A percentile compares a stretch with the other conserved stretches of the same genome.
Evolutionary conservation across 352 stramenopile species (phyloP).

Genomic region (Thalassiosira ordinaria): DNA sequence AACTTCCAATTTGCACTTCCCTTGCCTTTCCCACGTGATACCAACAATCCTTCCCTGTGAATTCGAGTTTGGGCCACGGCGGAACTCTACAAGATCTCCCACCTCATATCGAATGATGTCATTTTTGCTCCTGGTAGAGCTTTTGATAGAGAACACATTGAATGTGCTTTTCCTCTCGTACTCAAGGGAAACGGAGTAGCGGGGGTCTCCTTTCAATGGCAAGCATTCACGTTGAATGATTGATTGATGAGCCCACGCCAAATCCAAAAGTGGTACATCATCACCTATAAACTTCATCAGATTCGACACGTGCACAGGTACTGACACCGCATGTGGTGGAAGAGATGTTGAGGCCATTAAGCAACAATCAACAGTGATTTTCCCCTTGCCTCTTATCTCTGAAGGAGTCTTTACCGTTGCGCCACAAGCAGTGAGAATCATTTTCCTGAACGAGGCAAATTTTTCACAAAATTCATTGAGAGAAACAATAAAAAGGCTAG

Average conservation of each 20-base stretch:
- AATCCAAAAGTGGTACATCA: slow-evolving; percentile 48
- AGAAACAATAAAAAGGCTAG: slow-evolving; percentile 3
- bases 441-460: slow-evolving; percentile 35
- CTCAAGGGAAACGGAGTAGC: slow-evolving; percentile 46
- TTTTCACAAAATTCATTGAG: no score
- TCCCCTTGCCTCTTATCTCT: slow-evolving; percentile 33
- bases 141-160: slow-evolving; percentile 56
- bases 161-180: slow-evolving; percentile 8
- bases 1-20: slow-evolving; percentile 50
- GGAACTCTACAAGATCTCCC: slow-evolving; percentile 61
- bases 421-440: slow-evolving; percentile 45
- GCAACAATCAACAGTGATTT: slow-evolving; percentile 50
- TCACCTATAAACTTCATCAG: slow-evolving; percentile 44
- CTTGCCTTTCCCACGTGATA: slow-evolving; percentile 43
- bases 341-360: slow-evolving; percentile 43
- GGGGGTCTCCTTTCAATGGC: slow-evolving; percentile 37
- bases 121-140: slow-evolving; percentile 35
- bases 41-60: slow-evolving; percentile 52
- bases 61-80: slow-evolving; percentile 22
- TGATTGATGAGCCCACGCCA: slow-evolving; percentile 62
- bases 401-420: slow-evolving; percentile 44
- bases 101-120: slow-evolving; percentile 47
- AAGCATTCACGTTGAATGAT: slow-evolving; percentile 62
- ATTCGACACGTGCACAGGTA: slow-evolving; percentile 41
- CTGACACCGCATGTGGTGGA: slow-evolving; percentile 47